Percentiles rank a stretch among this genome's conserved stretches.
Evolutionary conservation across 176 grass and related monocot genomes (phyloP).

Genomic region (Echinochloa phyllopogon): DNA sequence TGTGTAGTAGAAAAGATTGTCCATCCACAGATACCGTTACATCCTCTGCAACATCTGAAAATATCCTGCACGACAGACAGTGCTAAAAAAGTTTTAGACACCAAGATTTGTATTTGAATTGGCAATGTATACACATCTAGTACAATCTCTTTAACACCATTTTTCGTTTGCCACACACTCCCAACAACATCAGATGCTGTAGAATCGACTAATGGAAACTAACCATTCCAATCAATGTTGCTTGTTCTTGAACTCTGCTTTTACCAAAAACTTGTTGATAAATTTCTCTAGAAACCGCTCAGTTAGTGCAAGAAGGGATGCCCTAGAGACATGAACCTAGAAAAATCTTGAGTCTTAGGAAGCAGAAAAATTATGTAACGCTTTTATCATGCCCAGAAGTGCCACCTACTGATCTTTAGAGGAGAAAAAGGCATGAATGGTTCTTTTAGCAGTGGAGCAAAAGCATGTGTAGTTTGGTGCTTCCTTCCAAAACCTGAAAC

Average conservation of each 20-base stretch:
- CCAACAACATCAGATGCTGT: not conserved
- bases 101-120: constrained; percentile 22
- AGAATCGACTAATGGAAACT: not conserved
- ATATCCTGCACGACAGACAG: constrained; percentile 70
- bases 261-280: not conserved
- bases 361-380: not conserved
- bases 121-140: constrained; percentile 1
- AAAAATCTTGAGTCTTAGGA: not conserved
- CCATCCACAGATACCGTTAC: constrained; percentile 74
- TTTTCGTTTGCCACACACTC: not conserved
- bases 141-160: not conserved
- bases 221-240: not conserved
- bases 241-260: not conserved
- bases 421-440: not conserved
- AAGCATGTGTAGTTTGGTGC: not conserved
- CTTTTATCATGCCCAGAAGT: not conserved
- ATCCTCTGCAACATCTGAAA: constrained; percentile 93
- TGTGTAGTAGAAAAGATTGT: constrained; percentile 87
- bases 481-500: not conserved
- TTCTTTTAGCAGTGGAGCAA: not conserved
- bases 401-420: not conserved
- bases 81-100: not conserved
- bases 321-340: not conserved
- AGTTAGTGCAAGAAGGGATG: not conserved
- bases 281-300: not conserved